Conservation (phyloP, 225 moss, liverwort and hornwort genomes). For the Straminergon stramineum region DNA sequence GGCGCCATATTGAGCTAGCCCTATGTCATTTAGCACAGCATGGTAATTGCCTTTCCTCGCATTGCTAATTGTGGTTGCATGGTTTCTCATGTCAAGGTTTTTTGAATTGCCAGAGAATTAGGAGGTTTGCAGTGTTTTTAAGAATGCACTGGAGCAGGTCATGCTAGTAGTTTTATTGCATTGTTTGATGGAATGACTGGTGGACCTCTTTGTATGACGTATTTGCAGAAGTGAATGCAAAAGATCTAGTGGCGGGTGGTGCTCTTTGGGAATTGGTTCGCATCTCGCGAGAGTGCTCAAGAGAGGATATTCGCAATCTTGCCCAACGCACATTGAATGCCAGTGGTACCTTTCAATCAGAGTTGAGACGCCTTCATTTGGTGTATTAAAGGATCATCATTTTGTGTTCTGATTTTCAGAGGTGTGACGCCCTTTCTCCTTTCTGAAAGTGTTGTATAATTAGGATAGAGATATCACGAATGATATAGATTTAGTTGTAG, state of each 20-base stretch:
- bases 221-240: conserved; percentile 79
- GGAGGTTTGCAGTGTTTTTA: neutral
- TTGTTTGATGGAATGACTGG: neutral
- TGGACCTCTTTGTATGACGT: neutral
- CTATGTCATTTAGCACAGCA: conserved; percentile 92
- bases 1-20: conserved; percentile 91
- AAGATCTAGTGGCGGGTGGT: conserved; percentile 86
- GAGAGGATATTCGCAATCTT: conserved; percentile 90
- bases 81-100: neutral
- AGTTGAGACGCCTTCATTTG: conserved; percentile 73
- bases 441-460: conserved; percentile 37
- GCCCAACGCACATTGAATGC: conserved; percentile 83
- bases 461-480: conserved; percentile 26
- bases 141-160: neutral
- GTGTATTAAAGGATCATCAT: conserved; percentile 27
- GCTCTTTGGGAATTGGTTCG: conserved; percentile 90
- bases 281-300: conserved; percentile 86
- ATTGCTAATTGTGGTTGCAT: neutral
- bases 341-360: conserved; percentile 76
- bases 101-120: neutral
- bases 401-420: conserved; percentile 19
- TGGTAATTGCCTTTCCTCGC: conserved; percentile 19
- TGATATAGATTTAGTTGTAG: conserved; percentile 32
- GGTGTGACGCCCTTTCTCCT: neutral
- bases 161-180: neutral